A percentile compares a stretch with the other conserved stretches of the same genome.
phyloP scores from a whole-genome alignment of 1,139 yeast species.

The Pneumocystis murina region DNA sequence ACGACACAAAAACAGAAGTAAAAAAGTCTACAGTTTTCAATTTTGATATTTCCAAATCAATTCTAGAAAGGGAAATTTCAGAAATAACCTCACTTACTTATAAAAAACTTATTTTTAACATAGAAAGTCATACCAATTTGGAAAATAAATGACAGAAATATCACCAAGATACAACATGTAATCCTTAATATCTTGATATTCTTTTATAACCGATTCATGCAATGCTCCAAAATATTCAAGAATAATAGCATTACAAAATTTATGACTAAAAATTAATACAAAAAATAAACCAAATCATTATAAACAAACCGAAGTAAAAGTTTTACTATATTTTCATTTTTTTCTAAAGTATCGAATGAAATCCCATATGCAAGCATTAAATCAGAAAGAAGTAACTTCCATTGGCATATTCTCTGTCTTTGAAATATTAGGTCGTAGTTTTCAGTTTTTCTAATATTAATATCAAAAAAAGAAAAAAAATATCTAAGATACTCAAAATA shows the following conservation, averaged over 20 bases:
- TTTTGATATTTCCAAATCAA: constrained; percentile 51
- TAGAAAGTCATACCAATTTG: constrained; percentile 17
- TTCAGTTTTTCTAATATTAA: neutral
- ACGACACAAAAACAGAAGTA: constrained; percentile 36
- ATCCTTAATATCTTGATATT: constrained; percentile 12
- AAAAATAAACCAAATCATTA: neutral
- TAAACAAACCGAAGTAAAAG: neutral
- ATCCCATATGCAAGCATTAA: neutral
- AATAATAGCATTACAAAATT: constrained; percentile 30
- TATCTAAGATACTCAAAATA: neutral
- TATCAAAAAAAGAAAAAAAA: neutral
- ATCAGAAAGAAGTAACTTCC: neutral
- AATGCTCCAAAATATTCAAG: constrained; percentile 25
- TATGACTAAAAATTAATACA: neutral
- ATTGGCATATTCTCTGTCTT: neutral
- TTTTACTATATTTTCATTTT: neutral
- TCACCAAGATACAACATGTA: constrained; percentile 5
- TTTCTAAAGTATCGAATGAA: neutral
- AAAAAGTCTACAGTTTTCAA: constrained; percentile 53
- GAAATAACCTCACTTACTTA: constrained; percentile 37
- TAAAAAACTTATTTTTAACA: constrained; percentile 15
- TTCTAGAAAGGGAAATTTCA: constrained; percentile 35
- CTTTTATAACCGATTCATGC: constrained; percentile 16
- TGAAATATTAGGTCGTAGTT: neutral
- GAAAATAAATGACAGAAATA: constrained; percentile 23